Percentiles rank a stretch among this genome's conserved stretches.
Evolutionary conservation across 306 rosid species (phyloP).

Genomic region (Vachellia collinsii): DNA sequence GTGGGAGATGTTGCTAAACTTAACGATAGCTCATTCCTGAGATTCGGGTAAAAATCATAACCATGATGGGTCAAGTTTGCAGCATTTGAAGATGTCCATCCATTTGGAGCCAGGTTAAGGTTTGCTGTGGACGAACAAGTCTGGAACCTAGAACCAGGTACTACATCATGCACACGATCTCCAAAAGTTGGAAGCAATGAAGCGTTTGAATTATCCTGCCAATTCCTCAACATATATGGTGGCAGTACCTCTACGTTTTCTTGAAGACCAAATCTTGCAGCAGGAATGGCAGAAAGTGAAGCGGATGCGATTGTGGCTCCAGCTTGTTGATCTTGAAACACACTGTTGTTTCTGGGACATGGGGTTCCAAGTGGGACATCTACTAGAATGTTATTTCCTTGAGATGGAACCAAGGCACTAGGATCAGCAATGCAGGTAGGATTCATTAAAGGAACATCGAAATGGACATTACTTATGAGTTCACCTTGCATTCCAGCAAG

Average conservation of each 20-base stretch:
- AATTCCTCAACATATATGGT: slow-evolving; percentile 41
- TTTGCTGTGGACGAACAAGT: slow-evolving; percentile 45
- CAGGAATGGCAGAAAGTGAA: slow-evolving; percentile 49
- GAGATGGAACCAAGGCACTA: slow-evolving; percentile 40
- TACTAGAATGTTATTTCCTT: slow-evolving; percentile 36
- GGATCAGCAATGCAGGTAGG: slow-evolving; percentile 36
- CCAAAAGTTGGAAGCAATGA: slow-evolving; percentile 25
- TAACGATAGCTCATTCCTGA: slow-evolving; percentile 66
- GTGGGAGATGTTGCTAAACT: slow-evolving; percentile 65
- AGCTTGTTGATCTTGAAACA: slow-evolving; percentile 47
- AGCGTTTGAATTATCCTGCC: slow-evolving; percentile 47
- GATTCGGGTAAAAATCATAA: slow-evolving; percentile 42
- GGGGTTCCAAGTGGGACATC: slow-evolving; percentile 42
- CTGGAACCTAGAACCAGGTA: slow-evolving; percentile 33
- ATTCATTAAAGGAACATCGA: slow-evolving; percentile 35
- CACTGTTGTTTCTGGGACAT: slow-evolving; percentile 42
- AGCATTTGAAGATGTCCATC: slow-evolving; percentile 56
- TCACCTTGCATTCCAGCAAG: slow-evolving; percentile 46
- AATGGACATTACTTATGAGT: slow-evolving; percentile 28
- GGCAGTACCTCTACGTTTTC: slow-evolving; percentile 43
- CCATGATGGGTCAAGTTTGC: slow-evolving; percentile 46
- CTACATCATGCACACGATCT: slow-evolving; percentile 38
- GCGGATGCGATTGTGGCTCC: slow-evolving; percentile 44
- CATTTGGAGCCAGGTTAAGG: slow-evolving; percentile 50
- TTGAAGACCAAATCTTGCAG: slow-evolving; percentile 53